A percentile compares a stretch with the other conserved stretches of the same genome.
Conservation (phyloP, 352 stramenopile genomes). For the Phytophthora ohioensis region DNA sequence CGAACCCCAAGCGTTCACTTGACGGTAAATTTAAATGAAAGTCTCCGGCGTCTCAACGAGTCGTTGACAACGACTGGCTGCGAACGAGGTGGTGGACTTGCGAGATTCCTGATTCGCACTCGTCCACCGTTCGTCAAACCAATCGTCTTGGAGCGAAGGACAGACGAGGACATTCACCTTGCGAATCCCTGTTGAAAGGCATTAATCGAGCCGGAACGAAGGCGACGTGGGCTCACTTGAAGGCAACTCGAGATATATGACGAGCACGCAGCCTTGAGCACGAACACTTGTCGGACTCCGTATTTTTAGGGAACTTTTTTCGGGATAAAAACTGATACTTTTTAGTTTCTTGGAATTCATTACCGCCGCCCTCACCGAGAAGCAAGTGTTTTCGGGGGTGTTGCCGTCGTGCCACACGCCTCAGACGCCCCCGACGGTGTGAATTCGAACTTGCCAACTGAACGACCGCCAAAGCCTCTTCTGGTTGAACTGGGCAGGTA, state of each 20-base stretch:
- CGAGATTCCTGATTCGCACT: slow-evolving; percentile 14
- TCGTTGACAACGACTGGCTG: slow-evolving; percentile 11
- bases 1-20: not conserved
- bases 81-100: not conserved
- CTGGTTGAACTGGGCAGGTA: slow-evolving; percentile 14
- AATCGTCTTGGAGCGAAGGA: slow-evolving; percentile 25
- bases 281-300: no score
- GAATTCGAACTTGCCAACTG: slow-evolving; percentile 14
- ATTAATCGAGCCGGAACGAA: slow-evolving; percentile 32
- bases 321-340: not conserved
- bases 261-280: not conserved
- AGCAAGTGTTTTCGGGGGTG: slow-evolving; percentile 6
- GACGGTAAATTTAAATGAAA: not conserved
- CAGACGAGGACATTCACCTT: slow-evolving; percentile 33
- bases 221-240: slow-evolving; percentile 13
- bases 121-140: slow-evolving; percentile 24
- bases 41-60: no score
- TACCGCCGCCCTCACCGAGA: not conserved
- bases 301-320: slow-evolving; percentile 10
- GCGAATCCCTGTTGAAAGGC: slow-evolving; percentile 14
- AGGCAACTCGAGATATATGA: slow-evolving; percentile 23
- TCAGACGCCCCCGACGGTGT: not conserved
- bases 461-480: slow-evolving; percentile 22
- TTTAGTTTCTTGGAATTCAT: not conserved
- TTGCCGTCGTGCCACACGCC: not conserved